Conservation (phyloP, 2,329 filamentous ascomycete genomes). For the Metarhizium humberi region DNA sequence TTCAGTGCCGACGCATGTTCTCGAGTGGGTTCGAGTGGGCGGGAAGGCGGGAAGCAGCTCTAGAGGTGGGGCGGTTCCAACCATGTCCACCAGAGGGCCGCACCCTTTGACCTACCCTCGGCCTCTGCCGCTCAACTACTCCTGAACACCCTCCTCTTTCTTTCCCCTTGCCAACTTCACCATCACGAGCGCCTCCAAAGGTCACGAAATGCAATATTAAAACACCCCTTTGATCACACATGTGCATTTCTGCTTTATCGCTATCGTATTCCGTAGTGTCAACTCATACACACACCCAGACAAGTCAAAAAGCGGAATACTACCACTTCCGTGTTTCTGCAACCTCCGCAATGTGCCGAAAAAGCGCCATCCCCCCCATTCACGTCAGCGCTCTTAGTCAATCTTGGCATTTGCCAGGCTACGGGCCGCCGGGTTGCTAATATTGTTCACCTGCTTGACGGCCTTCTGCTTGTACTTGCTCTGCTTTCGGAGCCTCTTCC, state of each 20-base stretch:
- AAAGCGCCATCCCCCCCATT: not conserved
- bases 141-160: too few relatives aligned
- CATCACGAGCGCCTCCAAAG: too few relatives aligned
- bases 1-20: too few relatives aligned
- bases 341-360: too few relatives aligned
- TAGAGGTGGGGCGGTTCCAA: too few relatives aligned
- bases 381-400: slow-evolving; percentile 39
- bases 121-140: too few relatives aligned
- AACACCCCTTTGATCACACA: not conserved
- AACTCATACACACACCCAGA: not conserved
- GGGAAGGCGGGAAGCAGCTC: too few relatives aligned
- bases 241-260: not conserved
- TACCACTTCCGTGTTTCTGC: not conserved
- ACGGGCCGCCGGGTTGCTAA: slow-evolving; percentile 58
- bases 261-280: not conserved
- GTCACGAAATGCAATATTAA: not conserved
- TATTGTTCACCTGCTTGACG: slow-evolving; percentile 71
- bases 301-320: not conserved
- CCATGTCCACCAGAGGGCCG: too few relatives aligned
- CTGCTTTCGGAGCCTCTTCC: slow-evolving; percentile 82
- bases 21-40: too few relatives aligned
- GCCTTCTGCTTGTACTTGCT: slow-evolving; percentile 64
- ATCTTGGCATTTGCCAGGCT: slow-evolving; percentile 66
- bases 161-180: not conserved
- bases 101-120: too few relatives aligned